phyloP scores from a whole-genome alignment of 306 rosid genomes.

The Acacia melanoxylon region DNA sequence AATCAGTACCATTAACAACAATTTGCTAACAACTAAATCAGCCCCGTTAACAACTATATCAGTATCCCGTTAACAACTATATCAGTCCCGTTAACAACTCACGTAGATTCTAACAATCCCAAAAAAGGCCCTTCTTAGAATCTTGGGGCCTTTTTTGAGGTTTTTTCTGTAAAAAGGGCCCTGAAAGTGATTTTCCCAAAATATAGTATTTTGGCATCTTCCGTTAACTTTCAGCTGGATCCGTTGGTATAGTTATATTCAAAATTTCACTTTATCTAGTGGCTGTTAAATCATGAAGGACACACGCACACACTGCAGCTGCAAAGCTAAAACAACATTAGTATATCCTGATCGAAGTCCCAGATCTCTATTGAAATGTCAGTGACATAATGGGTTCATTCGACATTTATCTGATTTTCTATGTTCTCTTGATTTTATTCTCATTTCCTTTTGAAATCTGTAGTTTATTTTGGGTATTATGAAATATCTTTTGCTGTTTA shows the following conservation, averaged over 20 bases:
- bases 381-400: conserved; percentile 17
- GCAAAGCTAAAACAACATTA: neutral
- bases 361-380: conserved; percentile 4
- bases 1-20: no score
- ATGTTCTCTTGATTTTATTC: conserved; percentile 9
- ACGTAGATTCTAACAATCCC: no score
- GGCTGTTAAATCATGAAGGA: conserved; percentile 12
- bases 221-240: conserved; percentile 1
- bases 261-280: conserved; percentile 24
- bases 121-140: no score
- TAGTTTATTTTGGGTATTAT: conserved; percentile 14
- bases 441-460: conserved; percentile 23
- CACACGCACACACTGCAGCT: neutral
- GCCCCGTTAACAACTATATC: no score
- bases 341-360: neutral
- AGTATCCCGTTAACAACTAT: no score
- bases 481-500: conserved; percentile 11
- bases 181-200: no score
- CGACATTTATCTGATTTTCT: conserved; percentile 26
- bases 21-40: no score
- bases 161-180: no score
- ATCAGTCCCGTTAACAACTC: no score
- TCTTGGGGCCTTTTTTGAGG: no score
- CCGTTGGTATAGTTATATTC: conserved; percentile 5
- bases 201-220: conserved; percentile 3